phyloP scores from a whole-genome alignment of 768 basidiomycete genomes.

The Lentinula guzmanii region DNA sequence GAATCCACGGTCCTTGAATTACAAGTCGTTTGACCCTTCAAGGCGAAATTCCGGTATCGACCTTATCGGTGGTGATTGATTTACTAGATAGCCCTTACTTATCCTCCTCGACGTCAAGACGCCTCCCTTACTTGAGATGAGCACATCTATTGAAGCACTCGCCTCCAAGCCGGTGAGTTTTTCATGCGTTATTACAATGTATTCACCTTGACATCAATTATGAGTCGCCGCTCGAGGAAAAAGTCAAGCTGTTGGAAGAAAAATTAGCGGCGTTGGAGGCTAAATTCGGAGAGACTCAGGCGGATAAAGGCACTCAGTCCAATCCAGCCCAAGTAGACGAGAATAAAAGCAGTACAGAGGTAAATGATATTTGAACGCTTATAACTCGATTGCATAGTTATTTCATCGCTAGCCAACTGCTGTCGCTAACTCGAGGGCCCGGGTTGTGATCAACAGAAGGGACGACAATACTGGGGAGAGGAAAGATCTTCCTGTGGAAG shows the following conservation, averaged over 20 bases:
- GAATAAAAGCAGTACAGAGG: neutral
- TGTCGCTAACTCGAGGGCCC: neutral
- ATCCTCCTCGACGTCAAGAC: too few relatives aligned
- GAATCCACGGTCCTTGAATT: too few relatives aligned
- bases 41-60: too few relatives aligned
- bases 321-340: neutral
- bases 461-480: neutral
- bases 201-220: too few relatives aligned
- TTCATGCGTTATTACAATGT: neutral
- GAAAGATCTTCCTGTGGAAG: neutral
- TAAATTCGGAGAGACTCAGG: neutral
- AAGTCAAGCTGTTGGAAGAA: neutral
- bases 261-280: neutral
- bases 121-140: too few relatives aligned
- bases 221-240: neutral
- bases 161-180: neutral
- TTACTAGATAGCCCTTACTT: too few relatives aligned
- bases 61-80: too few relatives aligned
- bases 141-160: too few relatives aligned
- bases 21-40: too few relatives aligned
- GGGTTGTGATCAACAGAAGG: neutral
- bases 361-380: too few relatives aligned
- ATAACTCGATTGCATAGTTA: too few relatives aligned
- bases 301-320: neutral
- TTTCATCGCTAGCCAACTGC: too few relatives aligned